Conservation (phyloP, 2,329 filamentous ascomycete species). For the Didymosphaeria variabile region DNA sequence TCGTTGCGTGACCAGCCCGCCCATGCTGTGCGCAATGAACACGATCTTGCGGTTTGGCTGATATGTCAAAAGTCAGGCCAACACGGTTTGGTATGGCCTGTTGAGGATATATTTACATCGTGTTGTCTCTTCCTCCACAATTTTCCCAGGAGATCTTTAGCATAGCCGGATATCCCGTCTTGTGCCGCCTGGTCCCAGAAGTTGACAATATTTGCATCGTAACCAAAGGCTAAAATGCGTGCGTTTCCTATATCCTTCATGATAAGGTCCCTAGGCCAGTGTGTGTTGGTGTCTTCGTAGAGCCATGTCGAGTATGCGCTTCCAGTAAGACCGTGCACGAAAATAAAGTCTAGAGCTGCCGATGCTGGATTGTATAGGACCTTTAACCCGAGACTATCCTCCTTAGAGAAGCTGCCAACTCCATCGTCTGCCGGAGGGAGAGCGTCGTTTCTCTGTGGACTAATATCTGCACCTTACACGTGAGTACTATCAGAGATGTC, state of each 20-base stretch:
- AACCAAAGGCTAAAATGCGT: constrained; percentile 21
- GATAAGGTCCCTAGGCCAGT: constrained; percentile 20
- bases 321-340: constrained; percentile 22
- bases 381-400: too few relatives aligned
- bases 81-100: too few relatives aligned
- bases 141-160: constrained; percentile 14
- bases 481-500: too few relatives aligned
- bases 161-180: constrained; percentile 8
- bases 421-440: too few relatives aligned
- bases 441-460: too few relatives aligned
- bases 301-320: constrained; percentile 20
- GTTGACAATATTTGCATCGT: constrained; percentile 18
- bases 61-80: too few relatives aligned
- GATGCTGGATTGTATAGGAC: too few relatives aligned
- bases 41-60: background rate
- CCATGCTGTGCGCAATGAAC: constrained; percentile 22
- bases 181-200: constrained; percentile 13
- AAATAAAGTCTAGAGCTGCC: constrained; percentile 13
- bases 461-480: too few relatives aligned
- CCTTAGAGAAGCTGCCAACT: too few relatives aligned
- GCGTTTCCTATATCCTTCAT: constrained; percentile 11
- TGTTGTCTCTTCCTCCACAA: constrained; percentile 9
- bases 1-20: constrained; percentile 20
- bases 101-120: background rate
- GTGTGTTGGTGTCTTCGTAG: constrained; percentile 3